Evolutionary conservation across 2,329 filamentous ascomycete genomes (phyloP), one percentile per base, ranked within the genome.

Genomic region (Phaeophleospora eucalypticola): DNA sequence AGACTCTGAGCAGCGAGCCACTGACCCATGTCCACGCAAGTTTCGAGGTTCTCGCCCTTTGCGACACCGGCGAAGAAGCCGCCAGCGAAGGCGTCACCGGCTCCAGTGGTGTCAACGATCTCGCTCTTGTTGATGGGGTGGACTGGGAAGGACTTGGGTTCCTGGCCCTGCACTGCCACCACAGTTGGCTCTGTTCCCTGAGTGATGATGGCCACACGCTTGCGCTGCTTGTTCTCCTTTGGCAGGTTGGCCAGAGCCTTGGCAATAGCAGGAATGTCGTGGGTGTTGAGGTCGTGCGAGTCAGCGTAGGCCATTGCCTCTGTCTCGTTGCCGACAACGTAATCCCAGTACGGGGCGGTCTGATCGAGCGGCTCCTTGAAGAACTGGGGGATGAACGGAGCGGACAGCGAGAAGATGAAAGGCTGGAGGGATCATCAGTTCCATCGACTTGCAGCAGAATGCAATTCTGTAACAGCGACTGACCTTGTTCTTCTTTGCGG

Each of bases 51-150:
- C 76, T 93, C 87, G 70, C 86, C 89, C 71, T 91, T 78, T 53
- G 95, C 84, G 55, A 97, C 77, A 65, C 90, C 93, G 43, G 93
- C 93, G 46, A 88, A 78, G 73, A 98, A 89, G 55, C 93, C 93
- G 65, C 89, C 93, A 49, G 93, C 91, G 65, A 98, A 98, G 43
- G 93, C 91, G 68, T 98, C 93, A 68, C 80, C 93, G 53, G 93
- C 93, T 67, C 93, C 93, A 67, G 91, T 97, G 70, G 91, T 97
- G 74, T 98, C 93, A 71, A 86, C 86, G 72, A 98, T 97, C 73
- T 87, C 76, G 41, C 81, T 78, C 68, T 80, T 75, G 58, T 81
- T 76, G 62, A 98, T 91, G 60, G 81, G 77, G 68, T 87, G 88
- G 42, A 98, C 89, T 16, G 84, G 79, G 75, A 83, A 93, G 68